Evolutionary conservation across 2,329 filamentous ascomycete genomes (phyloP).

Genomic region (Lasiodiplodia citricola): DNA sequence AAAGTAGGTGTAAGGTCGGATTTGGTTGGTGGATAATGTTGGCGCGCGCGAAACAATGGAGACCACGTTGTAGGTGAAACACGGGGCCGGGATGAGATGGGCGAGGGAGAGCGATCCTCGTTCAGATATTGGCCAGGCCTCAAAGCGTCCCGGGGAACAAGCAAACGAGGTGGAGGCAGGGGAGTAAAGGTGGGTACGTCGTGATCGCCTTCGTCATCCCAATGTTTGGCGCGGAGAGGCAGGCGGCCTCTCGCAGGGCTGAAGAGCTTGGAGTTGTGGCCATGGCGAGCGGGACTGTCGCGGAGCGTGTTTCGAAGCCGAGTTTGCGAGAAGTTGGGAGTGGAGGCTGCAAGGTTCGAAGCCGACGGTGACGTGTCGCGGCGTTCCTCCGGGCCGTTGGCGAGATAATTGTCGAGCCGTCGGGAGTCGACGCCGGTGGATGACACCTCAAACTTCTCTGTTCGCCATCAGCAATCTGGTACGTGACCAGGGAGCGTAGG

Average conservation of each 20-base stretch:
- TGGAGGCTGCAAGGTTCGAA: constrained; percentile 10
- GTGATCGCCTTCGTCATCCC: neutral
- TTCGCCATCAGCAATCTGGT: neutral
- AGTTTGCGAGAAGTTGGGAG: constrained; percentile 3
- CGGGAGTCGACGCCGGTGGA: neutral
- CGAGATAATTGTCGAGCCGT: neutral
- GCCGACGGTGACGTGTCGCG: constrained; percentile 16
- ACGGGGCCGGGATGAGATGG: neutral
- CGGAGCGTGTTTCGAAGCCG: constrained; percentile 12
- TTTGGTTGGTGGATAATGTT: constrained; percentile 8
- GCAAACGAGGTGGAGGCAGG: constrained; percentile 4
- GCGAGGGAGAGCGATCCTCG: neutral
- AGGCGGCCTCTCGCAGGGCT: neutral
- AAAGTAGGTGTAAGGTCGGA: neutral
- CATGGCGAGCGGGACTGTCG: constrained; percentile 10
- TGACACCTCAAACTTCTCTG: neutral
- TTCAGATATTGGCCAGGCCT: neutral
- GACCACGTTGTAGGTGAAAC: constrained; percentile 15
- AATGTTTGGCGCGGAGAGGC: neutral
- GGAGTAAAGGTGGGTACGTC: constrained; percentile 14
- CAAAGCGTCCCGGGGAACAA: neutral
- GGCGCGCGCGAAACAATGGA: constrained; percentile 20
- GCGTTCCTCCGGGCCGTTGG: constrained; percentile 8
- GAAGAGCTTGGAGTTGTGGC: neutral
- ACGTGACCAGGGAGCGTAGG: neutral